These are phyloP conservation scores for Chenopodium suecicum DNA, from an alignment of 148 eudicot genomes.

Conservation along the genomic window DNA sequence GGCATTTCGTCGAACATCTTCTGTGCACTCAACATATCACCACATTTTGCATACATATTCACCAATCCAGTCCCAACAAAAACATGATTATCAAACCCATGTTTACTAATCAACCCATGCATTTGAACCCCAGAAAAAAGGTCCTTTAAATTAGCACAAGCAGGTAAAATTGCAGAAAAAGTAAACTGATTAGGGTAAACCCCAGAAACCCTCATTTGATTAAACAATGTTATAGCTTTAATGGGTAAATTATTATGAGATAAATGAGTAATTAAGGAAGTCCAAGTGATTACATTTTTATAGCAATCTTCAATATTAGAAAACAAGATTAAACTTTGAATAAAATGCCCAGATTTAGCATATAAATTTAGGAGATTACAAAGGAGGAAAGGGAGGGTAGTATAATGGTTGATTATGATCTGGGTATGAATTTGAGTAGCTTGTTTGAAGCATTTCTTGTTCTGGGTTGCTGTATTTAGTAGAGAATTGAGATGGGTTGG, in stretches of 20 bases:
- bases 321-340: slow-evolving; percentile 35
- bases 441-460: slow-evolving; percentile 32
- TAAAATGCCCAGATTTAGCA: slow-evolving; percentile 42
- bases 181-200: slow-evolving; percentile 50
- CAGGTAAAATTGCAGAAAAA: slow-evolving; percentile 47
- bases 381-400: slow-evolving; percentile 41
- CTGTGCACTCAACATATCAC: slow-evolving; percentile 32
- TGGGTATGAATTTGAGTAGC: slow-evolving; percentile 52
- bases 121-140: slow-evolving; percentile 40
- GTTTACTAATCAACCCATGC: slow-evolving; percentile 43
- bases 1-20: slow-evolving; percentile 48
- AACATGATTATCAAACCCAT: slow-evolving; percentile 42
- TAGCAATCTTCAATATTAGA: slow-evolving; percentile 28
- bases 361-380: slow-evolving; percentile 46
- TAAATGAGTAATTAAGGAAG: slow-evolving; percentile 46
- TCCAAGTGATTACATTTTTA: slow-evolving; percentile 48
- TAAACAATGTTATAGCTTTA: slow-evolving; percentile 37
- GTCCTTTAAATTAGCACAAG: slow-evolving; percentile 35
- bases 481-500: slow-evolving; percentile 50
- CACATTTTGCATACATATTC: slow-evolving; percentile 49
- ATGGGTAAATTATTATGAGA: slow-evolving; percentile 26
- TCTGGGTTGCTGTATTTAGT: slow-evolving; percentile 32
- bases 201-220: slow-evolving; percentile 40
- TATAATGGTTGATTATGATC: slow-evolving; percentile 33
- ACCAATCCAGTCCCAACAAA: slow-evolving; percentile 53